Evolutionary conservation across 2,329 filamentous ascomycete species (phyloP), one percentile per base, ranked within the genome.

Genomic region (Graphilbum sp.): DNA sequence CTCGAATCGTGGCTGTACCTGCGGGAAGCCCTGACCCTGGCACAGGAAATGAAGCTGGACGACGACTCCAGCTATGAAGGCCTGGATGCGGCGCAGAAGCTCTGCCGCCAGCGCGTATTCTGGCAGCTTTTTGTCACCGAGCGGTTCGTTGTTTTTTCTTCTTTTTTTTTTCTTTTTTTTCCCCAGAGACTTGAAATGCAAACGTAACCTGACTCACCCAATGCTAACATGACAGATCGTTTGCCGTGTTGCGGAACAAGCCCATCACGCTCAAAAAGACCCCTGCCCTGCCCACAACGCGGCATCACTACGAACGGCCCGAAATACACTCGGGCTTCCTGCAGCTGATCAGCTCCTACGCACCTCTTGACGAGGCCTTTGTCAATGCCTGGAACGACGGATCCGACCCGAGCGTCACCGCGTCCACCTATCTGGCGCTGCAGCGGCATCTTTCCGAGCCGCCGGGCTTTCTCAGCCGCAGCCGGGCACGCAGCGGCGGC

Each of bases 111-210:
- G 40, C 59, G 71, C 11, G 59, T 75, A 8, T 77, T 73, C 49
- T 78, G 73, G 73, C 59, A 75, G 31, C 55, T 78, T 10, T 75
- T 75, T 47, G 64, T 76, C 24, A 71, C 70, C 0, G 73, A 78
- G 53, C 63, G 68, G 67, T 70, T 7, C 17, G 30, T 29, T 35
- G 12, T 16, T 30, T 23, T 24, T 30, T 17, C 25, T 30, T 35
- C 3, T 3, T 16, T 3, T 17, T 21, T 39, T 10, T 20, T 21
- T 6, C 3, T 12, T 16, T 25, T 25, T 7, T 12, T 12, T 25
- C n/a, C n/a, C n/a, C n/a, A n/a, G n/a, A n/a, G n/a, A n/a, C n/a
- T n/a, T n/a, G n/a, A n/a, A n/a, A n/a, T n/a, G n/a, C n/a, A n/a
- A n/a, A n/a, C n/a, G n/a, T n/a, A n/a, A 25, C 23, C 12, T 25